phyloP scores from a whole-genome alignment of 1,284 basidiomycete species.

The Boletus mariae region DNA sequence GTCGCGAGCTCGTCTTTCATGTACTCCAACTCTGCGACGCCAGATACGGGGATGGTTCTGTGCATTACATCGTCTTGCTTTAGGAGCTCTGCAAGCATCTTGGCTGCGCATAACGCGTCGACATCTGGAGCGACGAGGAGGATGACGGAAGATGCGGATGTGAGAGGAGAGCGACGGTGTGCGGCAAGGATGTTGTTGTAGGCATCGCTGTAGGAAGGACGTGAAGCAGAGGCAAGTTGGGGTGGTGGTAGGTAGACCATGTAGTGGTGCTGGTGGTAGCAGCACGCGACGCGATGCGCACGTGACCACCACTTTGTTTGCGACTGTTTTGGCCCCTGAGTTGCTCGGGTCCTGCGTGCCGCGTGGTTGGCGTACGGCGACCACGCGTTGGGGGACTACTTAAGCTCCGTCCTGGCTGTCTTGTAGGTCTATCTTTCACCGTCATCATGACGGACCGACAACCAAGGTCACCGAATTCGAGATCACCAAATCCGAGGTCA shows the following conservation, averaged over 20 bases:
- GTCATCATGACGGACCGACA: slow-evolving; percentile 37
- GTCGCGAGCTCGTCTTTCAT: slow-evolving; percentile 66
- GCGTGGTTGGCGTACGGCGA: slow-evolving; percentile 27
- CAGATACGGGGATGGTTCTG: slow-evolving; percentile 88
- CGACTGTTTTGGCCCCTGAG: slow-evolving; percentile 19
- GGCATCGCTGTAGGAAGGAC: slow-evolving; percentile 73
- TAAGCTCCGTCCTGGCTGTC: slow-evolving; percentile 18
- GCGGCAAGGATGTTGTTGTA: slow-evolving; percentile 73
- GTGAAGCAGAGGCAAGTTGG: slow-evolving; percentile 52
- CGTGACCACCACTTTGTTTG: slow-evolving; percentile 21
- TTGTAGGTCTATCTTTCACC: slow-evolving; percentile 13
- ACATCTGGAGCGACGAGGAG: slow-evolving; percentile 87
- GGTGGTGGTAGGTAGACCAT: slow-evolving; percentile 74
- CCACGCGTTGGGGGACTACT: slow-evolving; percentile 32
- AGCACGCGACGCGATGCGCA: slow-evolving; percentile 6
- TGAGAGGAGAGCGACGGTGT: slow-evolving; percentile 70
- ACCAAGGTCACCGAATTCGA: slow-evolving; percentile 32
- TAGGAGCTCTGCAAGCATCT: slow-evolving; percentile 87
- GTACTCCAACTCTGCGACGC: slow-evolving; percentile 70
- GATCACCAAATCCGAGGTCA: slow-evolving; percentile 31
- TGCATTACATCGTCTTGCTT: slow-evolving; percentile 93
- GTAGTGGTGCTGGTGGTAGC: neutral
- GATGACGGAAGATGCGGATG: slow-evolving; percentile 78
- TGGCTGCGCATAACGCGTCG: slow-evolving; percentile 85
- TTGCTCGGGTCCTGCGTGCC: slow-evolving; percentile 13